Evolutionary conservation across 1,284 basidiomycete genomes (phyloP), one percentile per base, ranked within the genome.

Genomic region (Puccinia hordei): DNA sequence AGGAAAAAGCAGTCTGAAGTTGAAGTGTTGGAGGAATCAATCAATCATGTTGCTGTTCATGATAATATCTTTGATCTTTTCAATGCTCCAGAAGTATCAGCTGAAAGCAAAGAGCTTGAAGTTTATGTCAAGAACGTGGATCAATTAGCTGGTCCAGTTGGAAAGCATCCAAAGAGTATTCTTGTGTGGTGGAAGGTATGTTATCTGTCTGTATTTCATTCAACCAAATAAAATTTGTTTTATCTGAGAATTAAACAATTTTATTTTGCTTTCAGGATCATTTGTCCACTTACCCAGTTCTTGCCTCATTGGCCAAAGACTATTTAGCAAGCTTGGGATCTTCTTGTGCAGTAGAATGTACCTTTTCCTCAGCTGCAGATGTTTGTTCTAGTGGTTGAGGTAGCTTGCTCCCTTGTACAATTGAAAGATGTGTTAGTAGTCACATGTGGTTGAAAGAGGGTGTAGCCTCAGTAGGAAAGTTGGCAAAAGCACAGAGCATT

Each of bases 311-410:
- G 27, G 69, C 69, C 12, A 49, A 38, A 17, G 69, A 72, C 30
- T 72, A 53, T 17, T 53, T 72, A 22, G 35, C 69, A 5, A 2
- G 27, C 33, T 72, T 24, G 10, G 69, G 35, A 13, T 53, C n/a
- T 0, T 72, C 69, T 27, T 72, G 69, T 38, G 69, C 69, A 72
- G 46, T 27, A 19, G 68, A 72, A 33, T 24, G 24, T 49, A 72
- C 46, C 22, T 72, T 72, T 72, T 72, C 68, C 15, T 49, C 68
- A 19, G 68, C 68, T n/a, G 68, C 68, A 17, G 68, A 72, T 53
- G 68, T 72, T 17, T 44, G 41, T 41, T 24, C 66, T 3, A 44
- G 41, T 46, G 49, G 41, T 9, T 22, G 49, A 46, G 66, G 66
- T 1, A 51, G 24, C 33, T 69, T 69, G 41, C 12, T 22, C 3